Evolutionary conservation across 1,284 basidiomycete species (phyloP), one percentile per base, ranked within the genome.

Genomic region (Exsudoporus floridanus): DNA sequence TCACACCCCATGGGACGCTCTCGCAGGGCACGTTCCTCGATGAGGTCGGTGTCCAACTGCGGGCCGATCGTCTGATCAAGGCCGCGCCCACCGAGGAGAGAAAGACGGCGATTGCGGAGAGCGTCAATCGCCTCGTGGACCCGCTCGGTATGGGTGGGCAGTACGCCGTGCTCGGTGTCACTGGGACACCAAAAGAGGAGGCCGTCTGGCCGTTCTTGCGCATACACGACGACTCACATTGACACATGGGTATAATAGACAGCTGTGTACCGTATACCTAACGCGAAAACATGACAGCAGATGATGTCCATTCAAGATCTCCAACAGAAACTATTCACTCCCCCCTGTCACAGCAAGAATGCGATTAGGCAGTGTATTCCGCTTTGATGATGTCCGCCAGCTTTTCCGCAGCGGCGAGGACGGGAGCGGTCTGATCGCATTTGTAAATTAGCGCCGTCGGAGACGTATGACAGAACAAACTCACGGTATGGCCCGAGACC

Each of bases 11-110:
- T 41, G 88, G 88, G 0, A 85, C 86, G 0, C 74, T 94, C 18
- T 65, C 82, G 0, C 92, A 95, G 71, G 74, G 77, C 2, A 71
- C 73, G 4, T 94, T 94, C 72, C 77, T 95, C 18, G 72, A 74
- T n/a, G 71, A 75, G 7, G 82, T 92, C 72, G 92, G 91, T 0
- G 67, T 94, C 5, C 71, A 78, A 31, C 64, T 83, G 12, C 80
- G 92, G 1, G 73, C 89, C 1, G 74, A 81, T 0, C 72, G 73
- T 16, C 75, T 92, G 7, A 66, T 74, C 12, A 66, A 74, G 5
- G 70, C 73, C 0, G 82, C 84, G 0, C 47, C 64, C 3, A 71
- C 74, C 0, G 74, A 80, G 5, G 82, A 83, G 41, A 64, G 84
- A 3, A 70, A 71, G 28, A 63, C 70, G 0, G 77, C 77, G 0